Base-by-base conservation (phyloP, 805 yeast species). In the Saccharomyces paradoxus region DNA sequence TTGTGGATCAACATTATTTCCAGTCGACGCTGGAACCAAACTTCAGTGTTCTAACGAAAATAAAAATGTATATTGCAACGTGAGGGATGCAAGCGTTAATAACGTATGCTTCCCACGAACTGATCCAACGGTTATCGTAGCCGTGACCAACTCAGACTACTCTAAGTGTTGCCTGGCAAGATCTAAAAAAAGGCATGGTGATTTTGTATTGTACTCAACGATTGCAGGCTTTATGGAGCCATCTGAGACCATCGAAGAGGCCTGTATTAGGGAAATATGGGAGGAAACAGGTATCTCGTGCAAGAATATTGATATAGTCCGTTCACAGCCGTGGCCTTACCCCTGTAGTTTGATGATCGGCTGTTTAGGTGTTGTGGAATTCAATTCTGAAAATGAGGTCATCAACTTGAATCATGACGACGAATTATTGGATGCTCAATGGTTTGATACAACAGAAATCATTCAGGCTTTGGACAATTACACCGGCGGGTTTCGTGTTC, bases 191-290 rank as follows among this genome's bases (percentile, higher is more conserved):
- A 81, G 63, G 81, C 82, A 5, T 63, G 73, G 54, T 68, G 72
- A 51, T 27, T 56, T 55, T 41, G 70, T 64, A 17, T 80, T 89
- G 83, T 92, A 85, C 71, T 79, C 92, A 17, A 86, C 96, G 64
- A 81, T 95, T 52, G 96, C 98, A 3, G 99, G 98, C 3, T 94
- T 94, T 70, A 83, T 92, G 81, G 99, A 92, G 69, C 96, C 97
- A 1, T 86, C 91, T 29, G 99, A 92, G 72, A 82, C 95, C 1
- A 82, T 92, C 22, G 98, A 92, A 70, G 84, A 82, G 49, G 94
- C 96, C 12, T 87, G 92, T 24, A 74, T 84, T 48, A 76, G 99
- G 58, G 99, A 92, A 69, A 86, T 88, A 30, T 91, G 94, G 89
- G 99, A 92, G 68, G 99, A 92, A 70, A 85, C 97, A 4, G 99